Conservation (phyloP, 768 basidiomycete genomes). For the Fomitopsis pulvina region DNA sequence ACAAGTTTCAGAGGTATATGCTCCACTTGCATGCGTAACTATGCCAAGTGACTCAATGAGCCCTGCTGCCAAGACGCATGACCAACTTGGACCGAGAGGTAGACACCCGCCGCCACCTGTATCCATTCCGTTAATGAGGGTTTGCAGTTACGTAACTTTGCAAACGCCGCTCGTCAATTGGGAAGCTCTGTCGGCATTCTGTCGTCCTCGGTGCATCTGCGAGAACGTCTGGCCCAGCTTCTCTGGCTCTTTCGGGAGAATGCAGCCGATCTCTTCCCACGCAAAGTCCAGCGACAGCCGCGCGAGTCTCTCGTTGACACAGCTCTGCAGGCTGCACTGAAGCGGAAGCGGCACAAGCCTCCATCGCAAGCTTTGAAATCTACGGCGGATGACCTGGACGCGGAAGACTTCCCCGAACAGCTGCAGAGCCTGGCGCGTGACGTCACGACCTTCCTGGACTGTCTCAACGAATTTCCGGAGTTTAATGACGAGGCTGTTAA, state of each 20-base stretch:
- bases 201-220: constrained; percentile 65
- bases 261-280: constrained; percentile 69
- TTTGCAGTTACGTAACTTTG: constrained; percentile 65
- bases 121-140: constrained; percentile 2
- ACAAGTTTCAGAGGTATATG: constrained; percentile 55
- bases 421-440: constrained; percentile 57
- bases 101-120: not conserved
- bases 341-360: constrained; percentile 24
- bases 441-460: constrained; percentile 60
- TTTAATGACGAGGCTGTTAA: constrained; percentile 70
- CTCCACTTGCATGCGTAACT: not conserved
- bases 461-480: constrained; percentile 75
- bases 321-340: constrained; percentile 26
- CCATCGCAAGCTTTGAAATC: constrained; percentile 47
- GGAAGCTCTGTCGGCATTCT: constrained; percentile 75
- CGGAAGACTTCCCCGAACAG: constrained; percentile 61
- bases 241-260: constrained; percentile 70
- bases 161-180: constrained; percentile 68
- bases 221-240: constrained; percentile 61
- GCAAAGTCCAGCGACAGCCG: constrained; percentile 44
- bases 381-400: constrained; percentile 50
- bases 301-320: constrained; percentile 33
- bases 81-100: constrained; percentile 64
- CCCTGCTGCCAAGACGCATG: constrained; percentile 35
- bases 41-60: not conserved